Evolutionary conservation across 352 stramenopile genomes (phyloP), one percentile per base, ranked within the genome.

Genomic region (Globisporangium carolinianum): DNA sequence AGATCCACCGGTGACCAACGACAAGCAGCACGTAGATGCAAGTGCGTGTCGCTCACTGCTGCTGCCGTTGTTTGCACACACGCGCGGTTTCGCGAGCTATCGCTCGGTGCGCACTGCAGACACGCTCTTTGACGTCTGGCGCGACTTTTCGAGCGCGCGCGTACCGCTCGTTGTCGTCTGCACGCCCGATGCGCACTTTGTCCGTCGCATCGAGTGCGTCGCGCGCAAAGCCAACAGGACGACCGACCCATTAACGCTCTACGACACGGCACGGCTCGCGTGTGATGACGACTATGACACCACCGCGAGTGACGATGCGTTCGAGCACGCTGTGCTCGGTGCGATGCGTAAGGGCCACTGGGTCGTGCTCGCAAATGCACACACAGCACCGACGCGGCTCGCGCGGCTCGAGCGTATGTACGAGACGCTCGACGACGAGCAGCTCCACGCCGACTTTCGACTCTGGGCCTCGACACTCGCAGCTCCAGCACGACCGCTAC

Each of bases 401-500:
- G 8, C 24, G 3, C 62, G 66, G 18, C 41, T 90, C 0, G 46
- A 58, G 42, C 60, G 32, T 0, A 59, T 86, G 4, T 75, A 82
- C 12, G 53, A 76, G 11, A 58, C 48, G 2, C 63, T 85, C 0
- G 48, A 71, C 8, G 57, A 60, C 6, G 55, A 68, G 0, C 60
- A 71, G 0, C 48, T 60, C 6, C 80, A 90, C 24, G 67, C 73
- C 0, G 80, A 90, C 42, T 90, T 88, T 46, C 77, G 80, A 4
- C 53, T 90, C 9, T 90, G 80, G 77, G 38, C 83, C 15, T 88
- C 73, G 14, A 51, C 39, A 43, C 39, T 12, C 14, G 39, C 17
- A 55, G 64, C 14, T 5, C 0, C 3, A 53, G 18, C 18, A 14
- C 17, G 17, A 18, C 0, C 5, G 14, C 15, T 18, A 49, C 10